Conservation (phyloP, 2,329 filamentous ascomycete species). For the Pseudocercospora pini-densiflorae region DNA sequence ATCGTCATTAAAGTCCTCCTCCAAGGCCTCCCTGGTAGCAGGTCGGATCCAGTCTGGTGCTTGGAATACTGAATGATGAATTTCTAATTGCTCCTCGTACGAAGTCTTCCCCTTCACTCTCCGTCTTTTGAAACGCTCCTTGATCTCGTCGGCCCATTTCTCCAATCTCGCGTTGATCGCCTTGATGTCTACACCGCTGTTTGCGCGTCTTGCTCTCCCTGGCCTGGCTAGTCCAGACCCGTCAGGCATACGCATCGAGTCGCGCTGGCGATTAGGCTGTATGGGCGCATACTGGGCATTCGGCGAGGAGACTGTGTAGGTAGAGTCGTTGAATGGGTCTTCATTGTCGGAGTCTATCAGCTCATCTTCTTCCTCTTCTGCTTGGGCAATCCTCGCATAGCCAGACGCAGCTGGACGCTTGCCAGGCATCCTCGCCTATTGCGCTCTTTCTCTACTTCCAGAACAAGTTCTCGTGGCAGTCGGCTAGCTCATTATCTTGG, state of each 20-base stretch:
- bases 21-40: constrained; percentile 74
- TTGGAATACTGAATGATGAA: constrained; percentile 97
- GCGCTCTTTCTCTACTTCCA: not conserved
- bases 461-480: not conserved
- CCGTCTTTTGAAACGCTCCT: constrained; percentile 90
- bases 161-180: constrained; percentile 96
- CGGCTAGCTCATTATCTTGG: not conserved
- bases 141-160: constrained; percentile 97
- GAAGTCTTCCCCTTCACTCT: constrained; percentile 73
- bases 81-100: constrained; percentile 88
- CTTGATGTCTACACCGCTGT: constrained; percentile 94
- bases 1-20: constrained; percentile 52
- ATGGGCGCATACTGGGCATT: constrained; percentile 51
- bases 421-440: constrained; percentile 34
- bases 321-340: constrained; percentile 37
- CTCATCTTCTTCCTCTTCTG: constrained; percentile 50
- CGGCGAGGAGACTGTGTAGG: constrained; percentile 41
- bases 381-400: constrained; percentile 58
- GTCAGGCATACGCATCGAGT: constrained; percentile 48
- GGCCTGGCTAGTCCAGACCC: constrained; percentile 41
- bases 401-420: constrained; percentile 52
- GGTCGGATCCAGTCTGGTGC: constrained; percentile 86
- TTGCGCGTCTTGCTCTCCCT: constrained; percentile 64
- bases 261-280: constrained; percentile 46
- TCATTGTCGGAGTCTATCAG: constrained; percentile 45